Evolutionary conservation across 2,329 filamentous ascomycete genomes (phyloP).

Genomic region (Cladophialophora chaetospira): DNA sequence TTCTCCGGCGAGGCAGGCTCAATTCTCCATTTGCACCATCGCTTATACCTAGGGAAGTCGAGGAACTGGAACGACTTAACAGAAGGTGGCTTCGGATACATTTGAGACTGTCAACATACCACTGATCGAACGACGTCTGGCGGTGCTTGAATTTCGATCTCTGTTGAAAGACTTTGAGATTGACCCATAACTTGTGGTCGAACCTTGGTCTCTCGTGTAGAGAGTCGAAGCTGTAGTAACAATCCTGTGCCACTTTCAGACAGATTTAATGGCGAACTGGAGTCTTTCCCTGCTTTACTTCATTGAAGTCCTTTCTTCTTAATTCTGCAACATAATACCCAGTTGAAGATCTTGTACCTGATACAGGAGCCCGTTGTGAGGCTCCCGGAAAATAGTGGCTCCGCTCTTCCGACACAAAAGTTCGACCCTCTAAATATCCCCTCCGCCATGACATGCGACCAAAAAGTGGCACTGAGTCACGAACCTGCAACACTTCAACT

Average conservation of each 20-base stretch:
- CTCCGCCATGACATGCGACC: not conserved
- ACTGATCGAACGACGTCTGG: not conserved
- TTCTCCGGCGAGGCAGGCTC: not conserved
- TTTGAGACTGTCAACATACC: not conserved
- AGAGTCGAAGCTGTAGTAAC: too few relatives aligned
- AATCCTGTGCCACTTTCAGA: too few relatives aligned
- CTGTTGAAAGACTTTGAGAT: conserved; percentile 5
- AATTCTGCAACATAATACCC: too few relatives aligned
- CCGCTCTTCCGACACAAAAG: not conserved
- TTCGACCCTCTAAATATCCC: not conserved
- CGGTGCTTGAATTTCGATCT: conserved; percentile 4
- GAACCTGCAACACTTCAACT: not conserved
- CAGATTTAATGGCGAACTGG: too few relatives aligned
- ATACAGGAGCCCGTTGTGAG: too few relatives aligned
- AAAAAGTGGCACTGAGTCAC: conserved; percentile 3
- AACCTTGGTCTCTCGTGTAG: not conserved
- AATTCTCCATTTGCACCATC: conserved; percentile 4
- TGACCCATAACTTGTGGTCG: not conserved
- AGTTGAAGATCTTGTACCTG: too few relatives aligned
- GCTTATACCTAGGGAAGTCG: conserved; percentile 1
- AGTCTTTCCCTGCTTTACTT: too few relatives aligned
- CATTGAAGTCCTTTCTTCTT: too few relatives aligned
- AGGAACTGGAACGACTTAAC: not conserved
- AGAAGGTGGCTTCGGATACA: not conserved
- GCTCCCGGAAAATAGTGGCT: not conserved